Evolutionary conservation across 441 rosid genomes (phyloP).

Genomic region (Aquilaria agallochum): DNA sequence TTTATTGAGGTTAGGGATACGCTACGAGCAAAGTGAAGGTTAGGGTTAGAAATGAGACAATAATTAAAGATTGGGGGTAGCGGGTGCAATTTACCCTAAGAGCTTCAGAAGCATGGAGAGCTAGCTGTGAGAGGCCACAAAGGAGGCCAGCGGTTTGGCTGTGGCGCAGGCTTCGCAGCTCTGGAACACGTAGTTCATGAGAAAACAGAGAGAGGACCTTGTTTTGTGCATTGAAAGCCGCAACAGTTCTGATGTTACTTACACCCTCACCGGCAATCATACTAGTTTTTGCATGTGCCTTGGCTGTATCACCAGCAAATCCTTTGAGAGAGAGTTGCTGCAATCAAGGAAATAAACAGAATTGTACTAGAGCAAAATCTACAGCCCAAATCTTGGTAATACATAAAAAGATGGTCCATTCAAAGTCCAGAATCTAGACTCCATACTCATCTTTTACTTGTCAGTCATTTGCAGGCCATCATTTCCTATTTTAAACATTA

Average conservation of each 20-base stretch:
- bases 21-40: no score
- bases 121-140: slow-evolving; percentile 93
- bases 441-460: no score
- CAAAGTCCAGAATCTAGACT: no score
- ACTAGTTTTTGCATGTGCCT: slow-evolving; percentile 98
- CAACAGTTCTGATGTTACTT: slow-evolving; percentile 95
- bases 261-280: slow-evolving; percentile 99
- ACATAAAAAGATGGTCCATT: no score
- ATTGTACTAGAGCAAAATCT: slow-evolving; percentile 10
- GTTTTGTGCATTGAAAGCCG: slow-evolving; percentile 94
- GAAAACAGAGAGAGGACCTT: slow-evolving; percentile 81
- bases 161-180: slow-evolving; percentile 58
- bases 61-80: no score
- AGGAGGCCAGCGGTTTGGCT: slow-evolving; percentile 90
- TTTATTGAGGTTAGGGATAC: no score
- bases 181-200: slow-evolving; percentile 77
- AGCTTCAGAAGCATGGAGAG: slow-evolving; percentile 88
- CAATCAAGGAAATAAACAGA: slow-evolving; percentile 18
- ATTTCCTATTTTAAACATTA: no score
- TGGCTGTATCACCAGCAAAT: slow-evolving; percentile 98
- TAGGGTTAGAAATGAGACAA: no score
- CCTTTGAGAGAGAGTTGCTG: slow-evolving; percentile 98
- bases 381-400: neutral
- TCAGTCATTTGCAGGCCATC: no score
- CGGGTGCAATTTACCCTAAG: slow-evolving; percentile 23